phyloP scores from a whole-genome alignment of 1,284 basidiomycete species.

The Neonothopanus nambi region DNA sequence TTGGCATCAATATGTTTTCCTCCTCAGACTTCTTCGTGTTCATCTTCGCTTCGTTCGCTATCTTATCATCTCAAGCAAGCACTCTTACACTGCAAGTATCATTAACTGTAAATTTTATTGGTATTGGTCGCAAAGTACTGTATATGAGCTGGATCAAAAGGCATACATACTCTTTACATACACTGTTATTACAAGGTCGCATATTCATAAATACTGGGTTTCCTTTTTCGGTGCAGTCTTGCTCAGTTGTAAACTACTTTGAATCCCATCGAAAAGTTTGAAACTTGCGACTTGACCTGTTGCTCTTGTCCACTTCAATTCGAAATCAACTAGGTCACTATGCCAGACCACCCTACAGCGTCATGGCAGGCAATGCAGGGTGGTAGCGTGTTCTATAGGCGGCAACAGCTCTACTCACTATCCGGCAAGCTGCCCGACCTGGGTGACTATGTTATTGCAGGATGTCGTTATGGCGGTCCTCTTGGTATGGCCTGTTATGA shows the following conservation, averaged over 20 bases:
- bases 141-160: not conserved
- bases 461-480: conserved; percentile 86
- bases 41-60: not conserved
- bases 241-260: no score
- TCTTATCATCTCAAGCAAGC: not conserved
- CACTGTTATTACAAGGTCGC: not conserved
- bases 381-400: conserved; percentile 75
- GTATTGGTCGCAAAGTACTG: not conserved
- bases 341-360: conserved; percentile 69
- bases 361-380: conserved; percentile 83
- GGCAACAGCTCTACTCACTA: conserved; percentile 84
- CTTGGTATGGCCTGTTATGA: conserved; percentile 58
- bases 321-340: conserved; percentile 18
- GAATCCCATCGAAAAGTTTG: no score
- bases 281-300: conserved; percentile 1
- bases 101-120: conserved; percentile 4
- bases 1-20: conserved; percentile 7
- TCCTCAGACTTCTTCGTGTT: not conserved
- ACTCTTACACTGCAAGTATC: not conserved
- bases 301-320: not conserved
- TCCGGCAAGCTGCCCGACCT: conserved; percentile 81
- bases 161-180: no score
- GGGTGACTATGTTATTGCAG: conserved; percentile 79
- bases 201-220: not conserved
- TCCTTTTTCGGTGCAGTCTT: not conserved